These are phyloP conservation scores for Pichia kluyveri DNA, from an alignment of 805 yeast species.

Conservation along the genomic window DNA sequence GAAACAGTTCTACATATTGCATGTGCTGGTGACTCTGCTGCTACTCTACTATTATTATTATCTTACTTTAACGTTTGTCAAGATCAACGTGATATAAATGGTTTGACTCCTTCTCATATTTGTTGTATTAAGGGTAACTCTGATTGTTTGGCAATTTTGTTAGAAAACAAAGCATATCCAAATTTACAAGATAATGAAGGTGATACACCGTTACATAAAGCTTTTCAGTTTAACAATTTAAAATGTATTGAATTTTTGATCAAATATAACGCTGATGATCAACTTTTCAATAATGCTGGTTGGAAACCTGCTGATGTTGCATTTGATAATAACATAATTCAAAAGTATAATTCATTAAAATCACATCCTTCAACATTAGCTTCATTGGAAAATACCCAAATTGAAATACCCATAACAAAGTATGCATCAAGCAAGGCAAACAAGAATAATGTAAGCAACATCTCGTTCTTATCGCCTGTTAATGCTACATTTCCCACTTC, in stretches of 20 bases:
- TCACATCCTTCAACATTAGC: conserved; percentile 14
- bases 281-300: conserved; percentile 44
- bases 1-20: conserved; percentile 69
- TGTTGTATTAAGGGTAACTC: conserved; percentile 53
- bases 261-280: conserved; percentile 39
- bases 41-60: conserved; percentile 63
- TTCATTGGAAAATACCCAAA: conserved; percentile 6
- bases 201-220: conserved; percentile 78
- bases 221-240: conserved; percentile 60
- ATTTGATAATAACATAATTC: conserved; percentile 41
- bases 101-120: conserved; percentile 60
- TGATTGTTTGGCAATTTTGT: conserved; percentile 53
- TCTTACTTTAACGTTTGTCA: conserved; percentile 46
- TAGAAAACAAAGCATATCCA: conserved; percentile 72
- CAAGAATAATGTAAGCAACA: conserved; percentile 1
- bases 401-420: conserved; percentile 3
- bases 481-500: background rate
- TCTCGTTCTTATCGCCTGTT: background rate
- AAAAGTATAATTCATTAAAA: conserved; percentile 28
- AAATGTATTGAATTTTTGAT: conserved; percentile 48
- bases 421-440: conserved; percentile 1
- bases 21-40: conserved; percentile 42
- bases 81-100: conserved; percentile 37
- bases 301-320: conserved; percentile 60
- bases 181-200: conserved; percentile 64